phyloP scores from a whole-genome alignment of 441 rosid genomes.

The Erodium chrysanthum region DNA sequence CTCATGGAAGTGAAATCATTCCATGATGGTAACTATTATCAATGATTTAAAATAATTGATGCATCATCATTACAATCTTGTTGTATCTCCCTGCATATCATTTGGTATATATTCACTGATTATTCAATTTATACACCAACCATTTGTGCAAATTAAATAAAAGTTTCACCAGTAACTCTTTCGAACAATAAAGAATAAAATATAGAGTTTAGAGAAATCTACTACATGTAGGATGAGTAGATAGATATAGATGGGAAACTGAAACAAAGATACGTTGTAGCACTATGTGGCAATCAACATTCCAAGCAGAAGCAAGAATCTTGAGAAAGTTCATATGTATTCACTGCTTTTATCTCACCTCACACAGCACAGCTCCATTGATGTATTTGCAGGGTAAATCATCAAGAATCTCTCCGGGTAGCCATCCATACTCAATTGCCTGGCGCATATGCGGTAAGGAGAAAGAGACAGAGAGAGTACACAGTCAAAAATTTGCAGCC shows the following conservation, averaged over 20 bases:
- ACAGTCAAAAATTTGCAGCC: constrained; percentile 8
- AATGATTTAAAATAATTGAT: not conserved
- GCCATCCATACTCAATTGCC: constrained; percentile 27
- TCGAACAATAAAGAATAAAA: not conserved
- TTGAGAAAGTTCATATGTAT: not conserved
- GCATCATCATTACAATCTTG: not conserved
- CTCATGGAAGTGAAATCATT: not conserved
- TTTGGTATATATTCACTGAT: not conserved
- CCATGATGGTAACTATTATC: not conserved
- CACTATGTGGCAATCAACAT: not conserved
- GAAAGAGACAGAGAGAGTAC: not conserved
- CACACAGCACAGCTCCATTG: constrained; percentile 28
- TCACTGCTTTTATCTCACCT: constrained; percentile 23
- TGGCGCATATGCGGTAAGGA: constrained; percentile 5
- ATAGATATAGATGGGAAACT: constrained; percentile 3
- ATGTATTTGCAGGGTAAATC: constrained; percentile 24
- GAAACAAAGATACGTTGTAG: not conserved
- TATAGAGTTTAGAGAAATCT: not conserved
- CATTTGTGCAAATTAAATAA: not conserved
- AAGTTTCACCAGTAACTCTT: not conserved
- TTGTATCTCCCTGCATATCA: not conserved
- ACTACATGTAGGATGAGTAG: not conserved
- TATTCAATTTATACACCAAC: not conserved
- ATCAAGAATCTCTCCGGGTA: constrained; percentile 24
- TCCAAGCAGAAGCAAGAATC: not conserved